Percentiles rank a stretch among this genome's conserved stretches.
Conservation (phyloP, 2,329 filamentous ascomycete genomes). For the Xylaria digitata region DNA sequence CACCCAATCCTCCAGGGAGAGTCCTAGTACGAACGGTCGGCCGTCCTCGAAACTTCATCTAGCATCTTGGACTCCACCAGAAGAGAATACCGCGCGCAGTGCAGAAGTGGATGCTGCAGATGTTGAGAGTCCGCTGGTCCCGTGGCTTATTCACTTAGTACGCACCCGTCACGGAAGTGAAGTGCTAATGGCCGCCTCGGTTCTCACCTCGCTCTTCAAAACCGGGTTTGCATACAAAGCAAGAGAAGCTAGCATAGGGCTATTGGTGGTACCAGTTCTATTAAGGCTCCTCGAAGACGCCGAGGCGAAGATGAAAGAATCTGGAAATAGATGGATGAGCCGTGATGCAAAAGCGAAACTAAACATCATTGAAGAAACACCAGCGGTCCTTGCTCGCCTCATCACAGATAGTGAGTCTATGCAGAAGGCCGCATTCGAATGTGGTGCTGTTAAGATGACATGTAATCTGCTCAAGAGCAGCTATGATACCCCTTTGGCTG, state of each 20-base stretch:
- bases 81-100: conserved; percentile 40
- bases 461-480: conserved; percentile 62
- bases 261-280: conserved; percentile 77
- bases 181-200: conserved; percentile 74
- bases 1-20: conserved; percentile 55
- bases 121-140: conserved; percentile 75
- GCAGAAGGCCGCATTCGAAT: conserved; percentile 84
- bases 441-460: conserved; percentile 59
- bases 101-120: conserved; percentile 62
- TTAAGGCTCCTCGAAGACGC: conserved; percentile 72
- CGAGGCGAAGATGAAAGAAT: conserved; percentile 53
- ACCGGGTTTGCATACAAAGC: conserved; percentile 72
- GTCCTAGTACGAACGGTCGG: conserved; percentile 46
- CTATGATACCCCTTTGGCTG: conserved; percentile 58
- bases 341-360: conserved; percentile 56
- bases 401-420: conserved; percentile 82
- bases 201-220: conserved; percentile 77
- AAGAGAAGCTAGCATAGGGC: conserved; percentile 72
- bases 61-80: conserved; percentile 44
- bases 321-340: conserved; percentile 43
- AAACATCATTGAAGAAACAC: conserved; percentile 74
- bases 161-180: conserved; percentile 68
- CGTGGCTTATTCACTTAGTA: conserved; percentile 76
- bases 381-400: conserved; percentile 80
- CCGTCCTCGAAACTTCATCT: conserved; percentile 45